A percentile compares a stretch with the other conserved stretches of the same genome.
Evolutionary conservation across 2,329 filamentous ascomycete species (phyloP).

Genomic region (Aspergillus hiratsukae): DNA sequence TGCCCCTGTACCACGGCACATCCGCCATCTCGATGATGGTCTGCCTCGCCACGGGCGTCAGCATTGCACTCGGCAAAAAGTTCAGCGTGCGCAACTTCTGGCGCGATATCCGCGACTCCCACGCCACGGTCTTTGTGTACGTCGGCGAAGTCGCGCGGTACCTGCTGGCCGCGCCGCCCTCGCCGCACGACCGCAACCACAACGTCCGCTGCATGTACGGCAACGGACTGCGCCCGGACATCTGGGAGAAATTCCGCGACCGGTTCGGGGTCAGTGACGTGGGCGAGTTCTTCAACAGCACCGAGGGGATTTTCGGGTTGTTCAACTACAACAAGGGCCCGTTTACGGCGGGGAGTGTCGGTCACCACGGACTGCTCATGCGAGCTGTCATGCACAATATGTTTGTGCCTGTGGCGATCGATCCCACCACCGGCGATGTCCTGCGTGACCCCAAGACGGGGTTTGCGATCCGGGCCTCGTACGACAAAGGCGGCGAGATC

Average conservation of each 20-base stretch:
- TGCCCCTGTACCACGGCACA: conserved; percentile 75
- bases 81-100: conserved; percentile 70
- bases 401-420: conserved; percentile 64
- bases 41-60: conserved; percentile 50
- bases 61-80: conserved; percentile 37
- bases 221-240: conserved; percentile 46
- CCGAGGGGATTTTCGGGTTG: conserved; percentile 64
- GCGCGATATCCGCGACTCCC: conserved; percentile 63
- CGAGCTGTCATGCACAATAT: conserved; percentile 51
- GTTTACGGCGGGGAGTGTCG: conserved; percentile 61
- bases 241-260: conserved; percentile 53
- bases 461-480: conserved; percentile 59
- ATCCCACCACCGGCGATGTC: conserved; percentile 64
- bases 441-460: conserved; percentile 63
- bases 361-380: conserved; percentile 64
- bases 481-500: conserved; percentile 70
- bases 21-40: conserved; percentile 57
- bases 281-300: conserved; percentile 72
- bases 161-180: conserved; percentile 60
- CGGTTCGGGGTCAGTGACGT: conserved; percentile 52
- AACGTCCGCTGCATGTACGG: conserved; percentile 44
- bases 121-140: conserved; percentile 68
- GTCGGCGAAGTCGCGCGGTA: conserved; percentile 75
- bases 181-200: conserved; percentile 43
- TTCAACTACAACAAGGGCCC: conserved; percentile 58